phyloP scores from a whole-genome alignment of 108 stramenopile genomes.

The Pseudonitzschia multiseries region DNA sequence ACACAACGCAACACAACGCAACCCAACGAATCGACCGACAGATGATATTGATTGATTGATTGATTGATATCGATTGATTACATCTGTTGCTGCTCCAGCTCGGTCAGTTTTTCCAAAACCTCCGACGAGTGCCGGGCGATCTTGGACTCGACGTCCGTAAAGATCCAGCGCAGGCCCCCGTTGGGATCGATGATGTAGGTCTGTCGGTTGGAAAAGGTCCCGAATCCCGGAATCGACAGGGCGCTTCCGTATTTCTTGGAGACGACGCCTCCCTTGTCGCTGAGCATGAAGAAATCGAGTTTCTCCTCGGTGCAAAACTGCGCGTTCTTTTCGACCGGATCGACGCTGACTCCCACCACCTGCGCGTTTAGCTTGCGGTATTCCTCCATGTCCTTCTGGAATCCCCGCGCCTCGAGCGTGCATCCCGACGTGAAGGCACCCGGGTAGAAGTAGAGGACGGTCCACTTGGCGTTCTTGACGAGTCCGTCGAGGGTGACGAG shows the following conservation, averaged over 20 bases:
- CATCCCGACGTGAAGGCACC: constrained; percentile 84
- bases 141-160: constrained; percentile 73
- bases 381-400: constrained; percentile 57
- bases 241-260: constrained; percentile 61
- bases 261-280: constrained; percentile 64
- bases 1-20: too few species aligned
- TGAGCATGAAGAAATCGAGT: constrained; percentile 75
- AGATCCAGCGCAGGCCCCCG: constrained; percentile 73
- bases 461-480: constrained; percentile 56
- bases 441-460: constrained; percentile 84
- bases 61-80: too few species aligned
- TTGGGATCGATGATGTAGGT: constrained; percentile 85
- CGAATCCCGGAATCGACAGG: constrained; percentile 72
- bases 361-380: constrained; percentile 62
- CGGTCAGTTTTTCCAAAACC: constrained; percentile 70
- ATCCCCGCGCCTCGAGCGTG: constrained; percentile 77
- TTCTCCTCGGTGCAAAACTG: constrained; percentile 69
- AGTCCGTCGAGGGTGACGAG: constrained; percentile 43
- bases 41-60: too few species aligned
- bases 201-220: constrained; percentile 80
- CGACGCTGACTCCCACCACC: constrained; percentile 81
- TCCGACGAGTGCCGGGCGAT: constrained; percentile 68
- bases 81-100: constrained; percentile 61
- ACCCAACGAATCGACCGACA: too few species aligned
- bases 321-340: constrained; percentile 78